Conservation (phyloP, 208 protist genomes). For the Trypanosomatidae sp. region DNA sequence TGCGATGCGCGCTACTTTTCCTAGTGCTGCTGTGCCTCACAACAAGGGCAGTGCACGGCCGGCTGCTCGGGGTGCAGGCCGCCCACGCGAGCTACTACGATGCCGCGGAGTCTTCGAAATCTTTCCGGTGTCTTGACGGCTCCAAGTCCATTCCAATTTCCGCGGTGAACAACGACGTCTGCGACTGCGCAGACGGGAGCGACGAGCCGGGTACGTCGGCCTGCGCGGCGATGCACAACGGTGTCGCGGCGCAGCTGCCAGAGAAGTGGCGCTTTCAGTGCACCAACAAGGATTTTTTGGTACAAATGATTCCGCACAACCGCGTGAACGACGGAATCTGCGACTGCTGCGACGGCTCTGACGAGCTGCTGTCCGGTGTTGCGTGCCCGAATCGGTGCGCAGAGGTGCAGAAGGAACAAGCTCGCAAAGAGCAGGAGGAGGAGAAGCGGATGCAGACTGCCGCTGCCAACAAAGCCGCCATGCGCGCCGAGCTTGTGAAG, state of each 20-base stretch:
- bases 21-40: too few species aligned
- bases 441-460: too few species aligned
- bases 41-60: neutral
- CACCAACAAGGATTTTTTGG: slow-evolving; percentile 55
- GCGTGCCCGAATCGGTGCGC: slow-evolving; percentile 77
- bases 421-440: too few species aligned
- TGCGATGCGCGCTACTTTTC: too few species aligned
- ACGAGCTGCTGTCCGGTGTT: too few species aligned
- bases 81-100: slow-evolving; percentile 19
- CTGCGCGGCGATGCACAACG: slow-evolving; percentile 32
- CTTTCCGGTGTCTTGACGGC: slow-evolving; percentile 52
- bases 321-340: slow-evolving; percentile 92
- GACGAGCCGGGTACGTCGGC: slow-evolving; percentile 94
- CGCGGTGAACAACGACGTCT: slow-evolving; percentile 95
- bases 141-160: slow-evolving; percentile 47
- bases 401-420: slow-evolving; percentile 34
- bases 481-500: too few species aligned
- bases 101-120: slow-evolving; percentile 9
- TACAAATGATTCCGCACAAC: too few species aligned
- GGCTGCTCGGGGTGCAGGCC: slow-evolving; percentile 31
- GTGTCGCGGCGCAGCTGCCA: slow-evolving; percentile 8
- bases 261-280: slow-evolving; percentile 77
- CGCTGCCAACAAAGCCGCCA: too few species aligned
- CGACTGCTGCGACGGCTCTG: slow-evolving; percentile 95
- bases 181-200: slow-evolving; percentile 94